Percentiles rank a stretch among this genome's conserved stretches.
Evolutionary conservation across 129 eudicot species (phyloP).

Genomic region (Flaveria bidentis): DNA sequence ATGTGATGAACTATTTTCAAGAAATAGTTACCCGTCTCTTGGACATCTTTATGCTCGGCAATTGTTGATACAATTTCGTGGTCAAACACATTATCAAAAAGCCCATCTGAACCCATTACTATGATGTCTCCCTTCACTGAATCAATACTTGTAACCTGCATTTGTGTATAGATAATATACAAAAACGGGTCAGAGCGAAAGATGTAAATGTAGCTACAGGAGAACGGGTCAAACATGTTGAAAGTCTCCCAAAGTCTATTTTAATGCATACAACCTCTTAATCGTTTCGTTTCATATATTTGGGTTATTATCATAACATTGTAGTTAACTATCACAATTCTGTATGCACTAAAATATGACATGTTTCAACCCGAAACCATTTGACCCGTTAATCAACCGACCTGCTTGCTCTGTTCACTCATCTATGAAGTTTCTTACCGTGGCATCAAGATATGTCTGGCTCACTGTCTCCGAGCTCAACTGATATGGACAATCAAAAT

Average conservation of each 20-base stretch:
- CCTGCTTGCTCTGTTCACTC: not conserved
- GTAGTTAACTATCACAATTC: not conserved
- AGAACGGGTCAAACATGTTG: not conserved
- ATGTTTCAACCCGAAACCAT: not conserved
- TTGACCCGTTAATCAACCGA: not conserved
- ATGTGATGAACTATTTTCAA: not conserved
- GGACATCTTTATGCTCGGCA: slow-evolving; percentile 49
- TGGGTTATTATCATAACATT: not conserved
- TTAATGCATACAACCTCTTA: not conserved
- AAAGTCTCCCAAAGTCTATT: not conserved
- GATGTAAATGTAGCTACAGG: not conserved
- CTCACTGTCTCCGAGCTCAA: slow-evolving; percentile 81
- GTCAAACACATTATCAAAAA: slow-evolving; percentile 82
- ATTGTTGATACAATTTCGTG: slow-evolving; percentile 65
- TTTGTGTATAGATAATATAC: slow-evolving; percentile 1
- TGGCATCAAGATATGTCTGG: slow-evolving; percentile 88
- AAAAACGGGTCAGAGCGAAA: not conserved
- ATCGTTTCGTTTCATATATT: not conserved
- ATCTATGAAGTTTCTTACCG: slow-evolving; percentile 43
- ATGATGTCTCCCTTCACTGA: slow-evolving; percentile 65
- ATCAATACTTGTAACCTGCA: slow-evolving; percentile 74
- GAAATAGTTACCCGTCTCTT: slow-evolving; percentile 59
- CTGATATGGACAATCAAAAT: slow-evolving; percentile 94
- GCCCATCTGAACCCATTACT: slow-evolving; percentile 97
- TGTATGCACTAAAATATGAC: not conserved